These are phyloP conservation scores for Closterium sp. DNA, from an alignment of 139 green algal genomes.

Conservation along the genomic window DNA sequence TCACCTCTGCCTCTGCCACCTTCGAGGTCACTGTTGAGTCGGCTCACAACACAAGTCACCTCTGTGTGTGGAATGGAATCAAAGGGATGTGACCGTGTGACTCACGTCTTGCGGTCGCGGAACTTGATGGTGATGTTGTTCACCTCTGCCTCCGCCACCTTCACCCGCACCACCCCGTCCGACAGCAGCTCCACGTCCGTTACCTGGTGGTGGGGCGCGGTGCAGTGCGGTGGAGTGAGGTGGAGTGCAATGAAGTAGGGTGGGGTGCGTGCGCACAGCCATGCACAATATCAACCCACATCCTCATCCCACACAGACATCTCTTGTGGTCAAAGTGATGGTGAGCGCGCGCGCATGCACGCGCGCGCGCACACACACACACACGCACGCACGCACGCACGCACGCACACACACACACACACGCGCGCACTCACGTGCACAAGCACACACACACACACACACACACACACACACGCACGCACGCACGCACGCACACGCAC, in stretches of 20 bases:
- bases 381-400: neutral
- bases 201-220: slow-evolving; percentile 52
- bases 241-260: neutral
- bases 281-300: neutral
- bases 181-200: slow-evolving; percentile 60
- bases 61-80: too few relatives aligned
- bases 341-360: neutral
- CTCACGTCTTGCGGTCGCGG: slow-evolving; percentile 74
- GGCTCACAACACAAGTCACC: too few relatives aligned
- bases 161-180: slow-evolving; percentile 55
- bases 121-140: slow-evolving; percentile 71
- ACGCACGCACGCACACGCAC: too few relatives aligned
- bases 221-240: neutral
- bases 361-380: neutral
- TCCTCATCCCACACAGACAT: too few relatives aligned
- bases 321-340: too few relatives aligned
- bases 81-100: too few relatives aligned
- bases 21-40: too few relatives aligned
- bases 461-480: too few relatives aligned
- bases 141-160: slow-evolving; percentile 75
- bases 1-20: slow-evolving; percentile 75
- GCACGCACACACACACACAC: too few relatives aligned
- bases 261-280: neutral
- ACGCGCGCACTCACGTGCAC: too few relatives aligned
- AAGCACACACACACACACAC: too few relatives aligned